These are phyloP conservation scores for Fusarium chaquense DNA, from an alignment of 2,329 filamentous ascomycete species.

Conservation along the genomic window DNA sequence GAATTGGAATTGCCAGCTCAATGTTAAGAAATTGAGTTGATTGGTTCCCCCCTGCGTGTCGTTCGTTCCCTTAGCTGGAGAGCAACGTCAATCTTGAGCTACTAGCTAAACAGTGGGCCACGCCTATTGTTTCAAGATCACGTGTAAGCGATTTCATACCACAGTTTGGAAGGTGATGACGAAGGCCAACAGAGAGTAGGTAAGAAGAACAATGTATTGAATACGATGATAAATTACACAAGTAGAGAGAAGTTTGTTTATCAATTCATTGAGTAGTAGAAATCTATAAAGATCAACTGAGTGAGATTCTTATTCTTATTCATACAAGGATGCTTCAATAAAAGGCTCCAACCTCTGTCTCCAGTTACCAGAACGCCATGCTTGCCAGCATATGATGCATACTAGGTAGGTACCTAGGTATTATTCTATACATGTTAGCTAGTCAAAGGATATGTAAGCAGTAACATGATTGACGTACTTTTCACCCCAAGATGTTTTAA, in stretches of 20 bases:
- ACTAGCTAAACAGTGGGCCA: constrained; percentile 34
- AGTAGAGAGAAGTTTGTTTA: background rate
- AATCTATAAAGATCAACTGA: background rate
- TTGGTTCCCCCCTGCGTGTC: constrained; percentile 39
- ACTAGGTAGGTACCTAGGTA: too few relatives aligned
- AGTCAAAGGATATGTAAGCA: background rate
- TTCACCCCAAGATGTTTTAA: constrained; percentile 60
- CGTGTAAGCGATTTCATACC: constrained; percentile 34
- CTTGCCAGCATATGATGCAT: background rate
- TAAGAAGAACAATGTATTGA: background rate
- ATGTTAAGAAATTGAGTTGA: constrained; percentile 33
- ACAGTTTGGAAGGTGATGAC: constrained; percentile 27
- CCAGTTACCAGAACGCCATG: constrained; percentile 23
- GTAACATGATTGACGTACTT: constrained; percentile 49
- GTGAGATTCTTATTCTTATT: background rate
- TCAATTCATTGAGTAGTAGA: constrained; percentile 5
- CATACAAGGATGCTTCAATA: background rate
- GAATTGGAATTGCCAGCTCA: constrained; percentile 34
- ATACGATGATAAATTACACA: background rate
- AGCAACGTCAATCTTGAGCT: constrained; percentile 25
- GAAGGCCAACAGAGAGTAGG: background rate
- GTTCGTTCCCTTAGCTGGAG: constrained; percentile 27
- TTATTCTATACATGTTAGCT: constrained; percentile 35
- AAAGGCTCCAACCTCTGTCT: constrained; percentile 2
- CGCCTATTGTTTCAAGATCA: constrained; percentile 20